Conservation (phyloP, 1,284 basidiomycete species). For the Ustanciosporium gigantosporum region DNA sequence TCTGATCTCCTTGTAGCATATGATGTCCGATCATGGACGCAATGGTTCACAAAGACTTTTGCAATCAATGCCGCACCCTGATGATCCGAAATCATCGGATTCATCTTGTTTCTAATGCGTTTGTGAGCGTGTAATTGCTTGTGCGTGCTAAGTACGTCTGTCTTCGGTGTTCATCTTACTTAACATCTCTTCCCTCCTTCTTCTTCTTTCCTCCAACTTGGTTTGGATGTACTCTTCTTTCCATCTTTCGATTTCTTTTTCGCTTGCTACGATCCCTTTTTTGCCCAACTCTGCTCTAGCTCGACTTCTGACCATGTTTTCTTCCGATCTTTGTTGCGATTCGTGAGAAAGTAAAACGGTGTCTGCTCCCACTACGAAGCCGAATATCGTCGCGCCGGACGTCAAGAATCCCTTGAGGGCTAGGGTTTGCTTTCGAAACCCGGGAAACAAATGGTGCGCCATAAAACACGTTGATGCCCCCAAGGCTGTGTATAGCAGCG, state of each 20-base stretch:
- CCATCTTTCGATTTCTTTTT: constrained; percentile 54
- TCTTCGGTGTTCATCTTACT: background rate
- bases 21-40: no score
- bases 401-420: constrained; percentile 53
- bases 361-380: constrained; percentile 53
- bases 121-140: no score
- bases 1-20: constrained; percentile 3
- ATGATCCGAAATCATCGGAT: background rate
- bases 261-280: constrained; percentile 49
- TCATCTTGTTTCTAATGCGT: no score
- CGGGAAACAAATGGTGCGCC: constrained; percentile 51
- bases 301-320: constrained; percentile 43
- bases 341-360: constrained; percentile 51
- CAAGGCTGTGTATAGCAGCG: constrained; percentile 34
- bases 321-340: constrained; percentile 40
- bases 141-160: no score
- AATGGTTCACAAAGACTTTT: no score
- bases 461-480: constrained; percentile 42
- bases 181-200: background rate
- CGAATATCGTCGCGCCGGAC: constrained; percentile 49
- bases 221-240: constrained; percentile 41
- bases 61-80: background rate
- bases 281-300: constrained; percentile 47
- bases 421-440: constrained; percentile 48
- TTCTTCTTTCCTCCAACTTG: constrained; percentile 32